Conservation (phyloP, 306 rosid genomes). For the Trifolium pratense region DNA sequence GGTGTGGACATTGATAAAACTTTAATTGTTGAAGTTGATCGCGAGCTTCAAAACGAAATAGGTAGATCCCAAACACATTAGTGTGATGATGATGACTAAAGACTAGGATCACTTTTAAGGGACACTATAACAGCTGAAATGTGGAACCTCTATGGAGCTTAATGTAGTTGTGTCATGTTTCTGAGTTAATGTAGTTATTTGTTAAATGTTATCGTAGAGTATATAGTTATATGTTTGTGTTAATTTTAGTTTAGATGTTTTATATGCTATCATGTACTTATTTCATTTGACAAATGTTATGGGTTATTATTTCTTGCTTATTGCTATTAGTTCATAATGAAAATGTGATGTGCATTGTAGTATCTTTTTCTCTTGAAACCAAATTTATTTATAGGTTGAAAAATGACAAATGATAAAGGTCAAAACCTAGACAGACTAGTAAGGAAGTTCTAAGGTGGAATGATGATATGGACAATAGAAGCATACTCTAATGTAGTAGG, state of each 20-base stretch:
- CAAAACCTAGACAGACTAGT: background rate
- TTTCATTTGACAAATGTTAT: background rate
- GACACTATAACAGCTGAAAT: background rate
- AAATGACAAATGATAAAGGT: background rate
- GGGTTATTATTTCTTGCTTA: background rate
- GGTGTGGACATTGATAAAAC: background rate
- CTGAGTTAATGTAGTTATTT: background rate
- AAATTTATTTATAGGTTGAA: constrained; percentile 1
- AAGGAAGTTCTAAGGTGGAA: background rate
- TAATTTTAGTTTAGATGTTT: background rate
- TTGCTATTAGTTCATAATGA: no score
- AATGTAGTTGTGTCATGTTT: background rate
- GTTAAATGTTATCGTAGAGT: background rate
- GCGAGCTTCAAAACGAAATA: background rate
- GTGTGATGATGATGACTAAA: background rate
- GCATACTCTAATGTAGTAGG: background rate
- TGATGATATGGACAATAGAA: background rate
- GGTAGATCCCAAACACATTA: background rate
- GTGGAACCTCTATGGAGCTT: background rate
- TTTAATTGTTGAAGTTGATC: background rate
- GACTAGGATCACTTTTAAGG: background rate
- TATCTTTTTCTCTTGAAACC: background rate
- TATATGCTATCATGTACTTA: background rate
- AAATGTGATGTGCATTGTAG: background rate
- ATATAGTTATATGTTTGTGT: background rate